Conservation (phyloP, 371 early-diverging fungal species). For the Zychaea mexicana region DNA sequence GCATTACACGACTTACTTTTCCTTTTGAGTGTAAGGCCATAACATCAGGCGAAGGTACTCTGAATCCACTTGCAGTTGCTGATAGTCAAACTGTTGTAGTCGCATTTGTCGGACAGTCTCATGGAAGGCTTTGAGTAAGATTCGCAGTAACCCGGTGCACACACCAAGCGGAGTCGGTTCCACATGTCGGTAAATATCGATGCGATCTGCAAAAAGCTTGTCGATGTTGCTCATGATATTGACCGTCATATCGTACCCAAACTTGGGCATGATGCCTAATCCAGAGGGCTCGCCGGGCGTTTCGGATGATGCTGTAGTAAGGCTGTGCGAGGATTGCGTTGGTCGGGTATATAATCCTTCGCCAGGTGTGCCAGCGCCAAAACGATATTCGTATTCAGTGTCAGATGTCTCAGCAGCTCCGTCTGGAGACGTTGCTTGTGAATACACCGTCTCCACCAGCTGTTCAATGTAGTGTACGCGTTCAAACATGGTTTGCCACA, state of each 20-base stretch:
- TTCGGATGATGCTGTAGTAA: constrained; percentile 25
- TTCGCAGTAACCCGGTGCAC: constrained; percentile 52
- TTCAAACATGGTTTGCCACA: constrained; percentile 22
- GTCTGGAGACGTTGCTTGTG: constrained; percentile 13
- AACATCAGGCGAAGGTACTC: constrained; percentile 54
- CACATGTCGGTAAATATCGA: constrained; percentile 62
- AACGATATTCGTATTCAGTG: constrained; percentile 25
- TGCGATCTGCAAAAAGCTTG: constrained; percentile 69
- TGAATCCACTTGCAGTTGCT: constrained; percentile 64
- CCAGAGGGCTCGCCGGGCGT: constrained; percentile 13
- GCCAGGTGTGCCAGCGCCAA: constrained; percentile 13
- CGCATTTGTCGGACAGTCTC: constrained; percentile 57
- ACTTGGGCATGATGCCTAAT: constrained; percentile 23
- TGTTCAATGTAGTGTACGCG: constrained; percentile 28
- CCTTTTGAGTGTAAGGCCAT: constrained; percentile 42
- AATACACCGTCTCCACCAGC: constrained; percentile 25
- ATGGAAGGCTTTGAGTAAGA: constrained; percentile 63
- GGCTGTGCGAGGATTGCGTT: constrained; percentile 31
- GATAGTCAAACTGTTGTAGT: constrained; percentile 46
- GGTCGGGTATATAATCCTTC: constrained; percentile 18
- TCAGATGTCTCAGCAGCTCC: constrained; percentile 14
- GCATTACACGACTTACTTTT: constrained; percentile 39
- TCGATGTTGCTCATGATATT: constrained; percentile 65
- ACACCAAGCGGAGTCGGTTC: constrained; percentile 58
- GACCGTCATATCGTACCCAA: constrained; percentile 33